Conservation (phyloP, 306 rosid genomes). For the Dalbergia cultrata region DNA sequence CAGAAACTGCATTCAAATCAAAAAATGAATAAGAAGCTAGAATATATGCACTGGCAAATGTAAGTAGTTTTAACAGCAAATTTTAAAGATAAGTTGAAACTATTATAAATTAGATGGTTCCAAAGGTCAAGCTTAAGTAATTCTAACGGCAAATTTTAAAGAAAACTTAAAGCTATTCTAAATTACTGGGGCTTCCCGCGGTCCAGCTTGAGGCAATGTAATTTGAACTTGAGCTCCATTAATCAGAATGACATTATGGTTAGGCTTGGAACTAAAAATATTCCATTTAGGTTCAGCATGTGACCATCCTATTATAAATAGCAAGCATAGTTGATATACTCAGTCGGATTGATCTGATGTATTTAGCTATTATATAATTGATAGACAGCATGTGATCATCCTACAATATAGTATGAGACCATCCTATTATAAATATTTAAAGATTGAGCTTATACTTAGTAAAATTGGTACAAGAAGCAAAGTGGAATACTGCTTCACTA, state of each 20-base stretch:
- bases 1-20: constrained; percentile 66
- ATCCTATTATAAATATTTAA: no score
- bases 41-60: neutral
- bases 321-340: no score
- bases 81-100: neutral
- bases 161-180: neutral
- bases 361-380: no score
- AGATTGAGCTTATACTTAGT: neutral
- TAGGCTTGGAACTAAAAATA: constrained; percentile 6
- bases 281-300: neutral
- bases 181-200: neutral
- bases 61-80: neutral
- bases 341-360: no score
- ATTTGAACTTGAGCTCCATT: constrained; percentile 3
- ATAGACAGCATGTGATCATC: no score
- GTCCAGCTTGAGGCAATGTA: no score
- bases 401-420: no score
- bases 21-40: constrained; percentile 28
- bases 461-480: constrained; percentile 4
- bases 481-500: neutral
- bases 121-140: neutral
- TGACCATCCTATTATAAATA: no score
- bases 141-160: neutral
- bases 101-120: neutral
- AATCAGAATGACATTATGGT: neutral